phyloP scores from a whole-genome alignment of 2,329 filamentous ascomycete genomes.

The Pseudocercospora vitis region DNA sequence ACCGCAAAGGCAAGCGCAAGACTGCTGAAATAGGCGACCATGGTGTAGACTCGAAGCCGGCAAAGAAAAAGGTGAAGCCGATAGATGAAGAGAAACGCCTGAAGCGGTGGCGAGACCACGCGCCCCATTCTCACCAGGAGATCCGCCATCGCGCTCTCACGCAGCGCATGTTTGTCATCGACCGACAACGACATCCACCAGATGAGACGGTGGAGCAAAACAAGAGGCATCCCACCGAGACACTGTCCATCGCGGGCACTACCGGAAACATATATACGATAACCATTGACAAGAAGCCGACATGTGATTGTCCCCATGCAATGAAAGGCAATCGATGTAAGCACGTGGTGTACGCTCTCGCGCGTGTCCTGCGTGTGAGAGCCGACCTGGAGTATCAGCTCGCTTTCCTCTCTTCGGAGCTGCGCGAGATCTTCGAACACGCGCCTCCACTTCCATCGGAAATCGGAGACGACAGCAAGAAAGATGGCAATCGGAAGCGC shows the following conservation, averaged over 20 bases:
- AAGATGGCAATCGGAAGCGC: constrained; percentile 56
- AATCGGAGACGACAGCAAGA: constrained; percentile 33
- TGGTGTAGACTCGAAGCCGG: constrained; percentile 6
- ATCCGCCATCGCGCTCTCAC: constrained; percentile 34
- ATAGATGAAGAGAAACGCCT: constrained; percentile 31
- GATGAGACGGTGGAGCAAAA: constrained; percentile 7
- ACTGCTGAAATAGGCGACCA: not conserved
- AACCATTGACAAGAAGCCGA: constrained; percentile 53
- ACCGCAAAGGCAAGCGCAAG: constrained; percentile 9
- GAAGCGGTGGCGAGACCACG: constrained; percentile 26
- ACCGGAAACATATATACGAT: constrained; percentile 65
- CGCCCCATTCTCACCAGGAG: constrained; percentile 28
- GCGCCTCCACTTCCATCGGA: constrained; percentile 53
- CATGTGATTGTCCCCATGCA: constrained; percentile 35
- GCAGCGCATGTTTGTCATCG: constrained; percentile 36
- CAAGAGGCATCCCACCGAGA: constrained; percentile 50
- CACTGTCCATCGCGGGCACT: constrained; percentile 58
- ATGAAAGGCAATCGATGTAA: constrained; percentile 58
- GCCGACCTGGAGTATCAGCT: constrained; percentile 59
- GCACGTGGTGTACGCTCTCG: constrained; percentile 62
- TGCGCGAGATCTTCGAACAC: constrained; percentile 57
- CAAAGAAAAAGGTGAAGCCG: constrained; percentile 21
- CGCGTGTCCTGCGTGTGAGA: constrained; percentile 58
- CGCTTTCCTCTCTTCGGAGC: constrained; percentile 60
- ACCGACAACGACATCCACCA: constrained; percentile 26